Base-by-base conservation (phyloP, 2,329 filamentous ascomycete genomes). In the Colletotrichum echinochloae region DNA sequence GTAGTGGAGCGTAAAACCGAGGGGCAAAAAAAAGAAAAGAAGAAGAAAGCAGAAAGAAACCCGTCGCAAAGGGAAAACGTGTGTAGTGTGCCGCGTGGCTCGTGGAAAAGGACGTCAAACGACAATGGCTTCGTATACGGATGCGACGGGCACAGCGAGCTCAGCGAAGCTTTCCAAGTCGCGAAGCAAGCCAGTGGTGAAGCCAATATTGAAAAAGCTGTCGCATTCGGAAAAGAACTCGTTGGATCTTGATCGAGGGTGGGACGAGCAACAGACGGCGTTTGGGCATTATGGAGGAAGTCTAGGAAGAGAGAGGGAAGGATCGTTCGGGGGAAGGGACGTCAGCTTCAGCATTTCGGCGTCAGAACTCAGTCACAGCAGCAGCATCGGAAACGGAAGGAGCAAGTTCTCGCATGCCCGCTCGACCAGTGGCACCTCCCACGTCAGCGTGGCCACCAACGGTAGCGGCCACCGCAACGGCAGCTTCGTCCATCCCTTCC, bases 151-250 rank as follows among this genome's bases (percentile, higher is more conserved):
- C 56, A 76, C 74, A 54, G 57, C 74, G 55, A 57, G 41, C 12
- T 77, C 78, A 65, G 76, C 76, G 72, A 84, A 82, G 75, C 78
- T 81, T 69, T 79, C 82, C 75, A 89, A 88, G 77, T 76, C 82
- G 60, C 82, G 83, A 74, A 79, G 80, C 63, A 85, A 84, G 74
- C 81, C 81, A 69, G 82, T 82, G 70, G 86, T 89, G 73, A 90
- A 90, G 79, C 89, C 89, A 12, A 90, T 91, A 54, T 80, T 91
- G 63, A 90, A 89, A 78, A 90, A 90, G 77, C 77, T 87, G 70
- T 80, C 83, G 44, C 83, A 86, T 59, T 89, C 87, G 74, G 88
- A 89, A 73, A 90, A 89, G 81, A 89, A 85, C 75, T 91, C 89
- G 55, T 79, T 91, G 70, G 89, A 91, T 74, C 78, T 91, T 72